Base-by-base conservation (phyloP, 2,329 filamentous ascomycete species). In the Diaporthe eres region DNA sequence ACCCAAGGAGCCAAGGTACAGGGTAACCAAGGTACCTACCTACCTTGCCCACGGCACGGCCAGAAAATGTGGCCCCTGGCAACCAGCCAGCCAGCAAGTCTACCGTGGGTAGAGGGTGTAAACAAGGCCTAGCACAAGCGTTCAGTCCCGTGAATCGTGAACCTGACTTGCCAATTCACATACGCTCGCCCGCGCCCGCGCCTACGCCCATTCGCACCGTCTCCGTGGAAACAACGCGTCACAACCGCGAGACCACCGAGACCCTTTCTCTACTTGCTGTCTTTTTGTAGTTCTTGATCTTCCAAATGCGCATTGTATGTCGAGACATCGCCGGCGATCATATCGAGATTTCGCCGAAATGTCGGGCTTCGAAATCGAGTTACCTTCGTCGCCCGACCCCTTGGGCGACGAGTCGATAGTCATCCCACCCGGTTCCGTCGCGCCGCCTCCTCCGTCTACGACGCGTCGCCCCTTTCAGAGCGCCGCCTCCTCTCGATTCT, bases 401-500 rank as follows among this genome's bases (percentile, higher is more conserved):
- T 79, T 84, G 72, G 80, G 70, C 70, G 75, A 86, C 81, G 84
- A 84, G 60, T 80, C 82, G n/a, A 79, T 83, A 74, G 78, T 81
- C 72, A 79, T 79, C 74, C 83, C 81, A 76, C 73, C 74, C 19
- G 47, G 55, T 28, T 47, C 74, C 25, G 61, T 39, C 37, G 73
- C 55, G 31, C 75, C 70, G 44, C 75, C 75, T n/a, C 75, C 75
- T n/a, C 75, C 75, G 15, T 75, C 70, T 42, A 77, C 74, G 34
- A 65, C 74, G 49, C 74, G 75, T 31, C 86, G 85, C 79, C 82
- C 87, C 75, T 86, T 88, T 25, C 86, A 85, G 55, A 89, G 86
- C 79, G 85, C 86, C 61, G 83, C 39, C 84, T 87, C 77, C 76
- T 83, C 31, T 82, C 86, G 44, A 80, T 86, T 67, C 76, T 75